A percentile compares a stretch with the other conserved stretches of the same genome.
These are phyloP conservation scores for Solanum medicagineum DNA, from an alignment of 257 asterid genomes.

Conservation along the genomic window DNA sequence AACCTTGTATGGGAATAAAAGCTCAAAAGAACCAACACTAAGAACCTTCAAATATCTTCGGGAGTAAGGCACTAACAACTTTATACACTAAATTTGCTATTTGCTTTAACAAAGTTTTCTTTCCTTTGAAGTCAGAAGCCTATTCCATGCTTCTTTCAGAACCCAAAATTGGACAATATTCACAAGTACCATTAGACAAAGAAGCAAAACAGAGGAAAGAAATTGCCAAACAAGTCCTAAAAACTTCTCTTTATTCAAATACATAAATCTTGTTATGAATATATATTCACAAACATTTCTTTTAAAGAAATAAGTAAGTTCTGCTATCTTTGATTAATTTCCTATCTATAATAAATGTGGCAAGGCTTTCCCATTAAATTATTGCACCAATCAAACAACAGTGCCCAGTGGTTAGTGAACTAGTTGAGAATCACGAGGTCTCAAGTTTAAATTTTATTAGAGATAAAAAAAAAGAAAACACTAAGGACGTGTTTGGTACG, in stretches of 20 bases:
- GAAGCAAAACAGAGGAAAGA: not conserved
- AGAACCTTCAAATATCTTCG: not conserved
- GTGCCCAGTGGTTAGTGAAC: not conserved
- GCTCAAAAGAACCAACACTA: not conserved
- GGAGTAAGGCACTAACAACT: not conserved
- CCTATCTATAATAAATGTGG: not conserved
- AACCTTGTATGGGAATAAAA: not conserved
- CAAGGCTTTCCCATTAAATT: not conserved
- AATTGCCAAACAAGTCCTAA: not conserved
- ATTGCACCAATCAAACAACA: not conserved
- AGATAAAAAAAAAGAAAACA: accelerated
- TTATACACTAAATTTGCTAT: not conserved
- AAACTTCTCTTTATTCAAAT: not conserved
- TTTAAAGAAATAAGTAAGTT: not conserved
- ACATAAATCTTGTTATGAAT: not conserved
- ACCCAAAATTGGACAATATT: not conserved
- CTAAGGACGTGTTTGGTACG: not conserved
- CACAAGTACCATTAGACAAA: not conserved
- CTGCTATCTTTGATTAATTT: not conserved
- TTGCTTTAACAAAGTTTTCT: not conserved
- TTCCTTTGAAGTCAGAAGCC: not conserved
- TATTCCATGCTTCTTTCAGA: not conserved
- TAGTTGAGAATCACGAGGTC: not conserved
- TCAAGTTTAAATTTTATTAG: not conserved
- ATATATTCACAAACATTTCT: not conserved